Conservation (phyloP, 1,139 yeast species). For the Hansenula lynferdii region DNA sequence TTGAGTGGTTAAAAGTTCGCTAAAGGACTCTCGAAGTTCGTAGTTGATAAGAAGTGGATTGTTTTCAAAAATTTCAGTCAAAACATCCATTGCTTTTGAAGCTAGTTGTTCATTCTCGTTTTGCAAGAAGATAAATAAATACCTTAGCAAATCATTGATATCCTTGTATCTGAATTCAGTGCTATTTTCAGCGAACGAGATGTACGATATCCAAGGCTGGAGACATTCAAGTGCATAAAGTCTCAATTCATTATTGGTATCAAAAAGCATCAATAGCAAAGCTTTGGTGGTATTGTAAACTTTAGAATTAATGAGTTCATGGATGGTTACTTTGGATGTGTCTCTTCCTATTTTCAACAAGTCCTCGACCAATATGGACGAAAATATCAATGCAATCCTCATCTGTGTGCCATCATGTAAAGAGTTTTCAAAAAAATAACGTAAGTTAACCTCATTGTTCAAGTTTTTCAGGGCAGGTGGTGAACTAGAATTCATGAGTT, state of each 20-base stretch:
- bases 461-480: slow-evolving; percentile 4
- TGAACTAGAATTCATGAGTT: slow-evolving; percentile 17
- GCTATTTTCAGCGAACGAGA: slow-evolving; percentile 35
- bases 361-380: slow-evolving; percentile 56
- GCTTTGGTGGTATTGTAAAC: slow-evolving; percentile 25
- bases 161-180: slow-evolving; percentile 33
- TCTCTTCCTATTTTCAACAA: slow-evolving; percentile 32
- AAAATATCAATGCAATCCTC: slow-evolving; percentile 30
- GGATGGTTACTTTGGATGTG: slow-evolving; percentile 24
- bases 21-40: slow-evolving; percentile 27
- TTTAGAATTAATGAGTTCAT: slow-evolving; percentile 26
- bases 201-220: slow-evolving; percentile 36
- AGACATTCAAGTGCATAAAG: slow-evolving; percentile 9
- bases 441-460: slow-evolving; percentile 18
- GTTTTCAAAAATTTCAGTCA: slow-evolving; percentile 28
- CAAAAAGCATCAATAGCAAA: slow-evolving; percentile 10
- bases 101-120: slow-evolving; percentile 10
- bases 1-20: slow-evolving; percentile 24
- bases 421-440: slow-evolving; percentile 17
- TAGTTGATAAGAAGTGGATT: slow-evolving; percentile 28
- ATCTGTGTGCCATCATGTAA: slow-evolving; percentile 2
- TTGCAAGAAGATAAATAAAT: slow-evolving; percentile 23
- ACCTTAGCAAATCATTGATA: slow-evolving; percentile 28
- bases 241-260: slow-evolving; percentile 7
- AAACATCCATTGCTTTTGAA: slow-evolving; percentile 19